These are phyloP conservation scores for Globisporangium ultimum DNA, from an alignment of 352 stramenopile genomes.

Conservation along the genomic window DNA sequence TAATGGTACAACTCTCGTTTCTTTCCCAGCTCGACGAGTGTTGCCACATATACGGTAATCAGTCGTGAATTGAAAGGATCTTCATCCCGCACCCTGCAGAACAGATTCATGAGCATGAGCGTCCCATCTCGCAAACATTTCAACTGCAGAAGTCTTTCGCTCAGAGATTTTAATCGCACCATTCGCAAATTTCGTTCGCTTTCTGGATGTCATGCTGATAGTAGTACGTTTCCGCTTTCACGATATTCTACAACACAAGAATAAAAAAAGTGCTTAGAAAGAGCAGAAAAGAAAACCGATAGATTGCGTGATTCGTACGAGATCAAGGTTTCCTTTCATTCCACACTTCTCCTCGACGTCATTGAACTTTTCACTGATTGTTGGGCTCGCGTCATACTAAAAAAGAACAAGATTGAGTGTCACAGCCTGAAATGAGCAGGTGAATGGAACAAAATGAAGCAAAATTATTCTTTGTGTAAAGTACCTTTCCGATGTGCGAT, in stretches of 20 bases:
- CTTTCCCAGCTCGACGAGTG: constrained; percentile 88
- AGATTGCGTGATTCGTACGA: constrained; percentile 30
- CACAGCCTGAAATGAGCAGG: not conserved
- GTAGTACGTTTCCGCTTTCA: constrained; percentile 78
- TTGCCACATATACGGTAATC: constrained; percentile 85
- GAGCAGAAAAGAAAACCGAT: not conserved
- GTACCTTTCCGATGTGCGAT: constrained; percentile 64
- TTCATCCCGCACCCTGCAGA: constrained; percentile 49
- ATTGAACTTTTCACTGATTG: constrained; percentile 62
- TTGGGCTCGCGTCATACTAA: constrained; percentile 55
- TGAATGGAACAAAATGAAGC: not conserved
- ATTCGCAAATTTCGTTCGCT: constrained; percentile 74
- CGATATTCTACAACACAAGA: constrained; percentile 44
- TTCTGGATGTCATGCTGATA: constrained; percentile 84
- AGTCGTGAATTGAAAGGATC: constrained; percentile 84
- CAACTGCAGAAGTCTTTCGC: not conserved
- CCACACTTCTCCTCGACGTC: constrained; percentile 54
- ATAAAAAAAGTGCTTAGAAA: not conserved
- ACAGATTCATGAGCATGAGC: not conserved
- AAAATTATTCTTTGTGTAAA: not conserved
- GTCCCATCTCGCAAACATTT: constrained; percentile 2
- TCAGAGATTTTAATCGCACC: constrained; percentile 23
- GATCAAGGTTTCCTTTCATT: constrained; percentile 56
- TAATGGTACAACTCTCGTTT: constrained; percentile 95
- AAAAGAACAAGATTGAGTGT: not conserved